Evolutionary conservation across 2,329 filamentous ascomycete genomes (phyloP).

Genomic region (Hypoxylon sp.): DNA sequence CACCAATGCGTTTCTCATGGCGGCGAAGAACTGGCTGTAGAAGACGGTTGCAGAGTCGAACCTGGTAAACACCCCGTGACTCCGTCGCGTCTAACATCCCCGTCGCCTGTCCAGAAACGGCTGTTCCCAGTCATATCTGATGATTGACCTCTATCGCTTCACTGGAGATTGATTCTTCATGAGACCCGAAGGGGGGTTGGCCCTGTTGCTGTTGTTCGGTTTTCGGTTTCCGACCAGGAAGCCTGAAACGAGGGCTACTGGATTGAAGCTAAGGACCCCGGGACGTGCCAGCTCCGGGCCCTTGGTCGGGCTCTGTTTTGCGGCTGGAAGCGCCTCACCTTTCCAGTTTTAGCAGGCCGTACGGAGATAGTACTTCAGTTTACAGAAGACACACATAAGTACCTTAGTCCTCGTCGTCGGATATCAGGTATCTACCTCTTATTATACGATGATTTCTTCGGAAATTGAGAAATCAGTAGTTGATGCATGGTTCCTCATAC

Average conservation of each 20-base stretch:
- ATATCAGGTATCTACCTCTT: conserved; percentile 1
- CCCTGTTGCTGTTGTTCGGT: conserved; percentile 38
- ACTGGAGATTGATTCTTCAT: conserved; percentile 28
- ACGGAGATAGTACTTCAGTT: too few species aligned
- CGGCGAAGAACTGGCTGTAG: conserved; percentile 3
- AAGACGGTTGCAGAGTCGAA: conserved; percentile 18
- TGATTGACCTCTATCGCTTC: conserved; percentile 40
- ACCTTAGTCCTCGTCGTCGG: conserved; percentile 7
- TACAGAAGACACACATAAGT: conserved; percentile 7
- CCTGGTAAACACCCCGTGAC: conserved; percentile 40
- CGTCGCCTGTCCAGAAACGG: conserved; percentile 22
- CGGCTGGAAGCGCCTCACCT: conserved; percentile 46
- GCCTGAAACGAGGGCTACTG: conserved; percentile 51
- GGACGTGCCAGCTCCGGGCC: conserved; percentile 50
- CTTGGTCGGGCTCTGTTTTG: conserved; percentile 39
- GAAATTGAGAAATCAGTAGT: conserved; percentile 1
- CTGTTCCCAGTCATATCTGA: conserved; percentile 28
- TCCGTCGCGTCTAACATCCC: conserved; percentile 33
- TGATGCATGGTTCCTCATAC: background rate
- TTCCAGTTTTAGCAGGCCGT: conserved; percentile 30
- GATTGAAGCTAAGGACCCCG: conserved; percentile 49
- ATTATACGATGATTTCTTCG: conserved; percentile 10
- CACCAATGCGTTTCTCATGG: conserved; percentile 26
- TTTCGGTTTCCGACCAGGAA: conserved; percentile 45
- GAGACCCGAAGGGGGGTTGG: conserved; percentile 37